A percentile compares a stretch with the other conserved stretches of the same genome.
Conservation (phyloP, 2,329 filamentous ascomycete species). For the Ascosphaera apis region DNA sequence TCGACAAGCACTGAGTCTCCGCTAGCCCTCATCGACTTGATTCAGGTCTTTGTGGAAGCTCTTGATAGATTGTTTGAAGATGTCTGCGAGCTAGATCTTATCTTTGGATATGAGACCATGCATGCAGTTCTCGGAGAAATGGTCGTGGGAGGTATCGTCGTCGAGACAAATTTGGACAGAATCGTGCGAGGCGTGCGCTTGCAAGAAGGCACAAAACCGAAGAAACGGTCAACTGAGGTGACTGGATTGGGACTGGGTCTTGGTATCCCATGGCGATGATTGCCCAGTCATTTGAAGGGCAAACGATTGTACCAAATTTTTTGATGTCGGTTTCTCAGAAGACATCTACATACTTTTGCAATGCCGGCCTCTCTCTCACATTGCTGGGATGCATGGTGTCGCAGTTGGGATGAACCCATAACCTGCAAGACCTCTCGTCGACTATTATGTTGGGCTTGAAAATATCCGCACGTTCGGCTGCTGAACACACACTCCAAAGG, state of each 20-base stretch:
- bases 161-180: conserved; percentile 73
- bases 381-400: no score
- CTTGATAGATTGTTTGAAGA: conserved; percentile 93
- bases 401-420: no score
- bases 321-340: no score
- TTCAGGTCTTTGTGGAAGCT: conserved; percentile 94
- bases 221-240: conserved; percentile 21
- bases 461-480: no score
- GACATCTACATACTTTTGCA: no score
- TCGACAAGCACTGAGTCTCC: conserved; percentile 91
- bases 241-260: conserved; percentile 17
- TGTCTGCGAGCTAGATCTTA: conserved; percentile 91
- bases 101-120: conserved; percentile 96
- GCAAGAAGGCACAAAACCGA: conserved; percentile 20
- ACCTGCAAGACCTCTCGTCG: no score
- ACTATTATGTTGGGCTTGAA: no score
- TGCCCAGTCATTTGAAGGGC: background rate
- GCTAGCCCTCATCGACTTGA: conserved; percentile 81
- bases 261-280: conserved; percentile 16
- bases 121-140: conserved; percentile 82
- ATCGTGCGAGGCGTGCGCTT: conserved; percentile 63
- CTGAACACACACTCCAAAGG: no score
- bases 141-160: conserved; percentile 83
- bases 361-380: no score
- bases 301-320: conserved; percentile 3